Evolutionary conservation across 768 basidiomycete genomes (phyloP).

Genomic region (Mycena rebaudengoi): DNA sequence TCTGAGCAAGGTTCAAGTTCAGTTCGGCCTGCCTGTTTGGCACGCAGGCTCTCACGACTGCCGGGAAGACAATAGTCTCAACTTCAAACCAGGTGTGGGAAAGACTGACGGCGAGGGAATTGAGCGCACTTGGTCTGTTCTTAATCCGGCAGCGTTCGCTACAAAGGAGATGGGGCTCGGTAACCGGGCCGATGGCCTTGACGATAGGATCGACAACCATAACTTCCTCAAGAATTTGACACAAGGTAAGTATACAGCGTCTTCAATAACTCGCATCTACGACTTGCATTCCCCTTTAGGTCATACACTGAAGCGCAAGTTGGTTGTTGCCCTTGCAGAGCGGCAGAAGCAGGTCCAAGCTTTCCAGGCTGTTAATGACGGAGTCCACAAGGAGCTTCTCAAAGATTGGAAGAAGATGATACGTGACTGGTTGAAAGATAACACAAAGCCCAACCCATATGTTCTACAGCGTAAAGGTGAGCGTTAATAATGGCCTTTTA

Average conservation of each 20-base stretch:
- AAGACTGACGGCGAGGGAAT: neutral
- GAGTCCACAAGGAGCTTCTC: neutral
- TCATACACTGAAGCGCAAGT: neutral
- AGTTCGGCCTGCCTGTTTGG: conserved; percentile 12
- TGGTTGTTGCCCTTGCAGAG: conserved; percentile 3
- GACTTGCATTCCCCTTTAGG: no score
- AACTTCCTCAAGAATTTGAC: conserved; percentile 20
- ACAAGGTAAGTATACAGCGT: neutral
- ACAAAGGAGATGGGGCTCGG: conserved; percentile 42
- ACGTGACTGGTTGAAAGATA: conserved; percentile 2
- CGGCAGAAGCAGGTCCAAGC: neutral
- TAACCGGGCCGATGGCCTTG: conserved; percentile 31
- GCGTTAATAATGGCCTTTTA: no score
- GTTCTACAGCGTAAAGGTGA: neutral
- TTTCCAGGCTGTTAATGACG: neutral
- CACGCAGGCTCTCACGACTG: conserved; percentile 25
- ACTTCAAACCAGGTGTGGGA: neutral
- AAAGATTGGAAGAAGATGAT: neutral
- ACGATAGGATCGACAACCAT: conserved; percentile 32
- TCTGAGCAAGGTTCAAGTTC: no score
- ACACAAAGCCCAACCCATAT: conserved; percentile 1
- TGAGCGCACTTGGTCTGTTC: neutral
- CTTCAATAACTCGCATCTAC: neutral
- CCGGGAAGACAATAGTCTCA: neutral
- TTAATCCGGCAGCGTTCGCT: conserved; percentile 26